phyloP scores from a whole-genome alignment of 176 grass and related monocot species.

The Paspalum notatum region DNA sequence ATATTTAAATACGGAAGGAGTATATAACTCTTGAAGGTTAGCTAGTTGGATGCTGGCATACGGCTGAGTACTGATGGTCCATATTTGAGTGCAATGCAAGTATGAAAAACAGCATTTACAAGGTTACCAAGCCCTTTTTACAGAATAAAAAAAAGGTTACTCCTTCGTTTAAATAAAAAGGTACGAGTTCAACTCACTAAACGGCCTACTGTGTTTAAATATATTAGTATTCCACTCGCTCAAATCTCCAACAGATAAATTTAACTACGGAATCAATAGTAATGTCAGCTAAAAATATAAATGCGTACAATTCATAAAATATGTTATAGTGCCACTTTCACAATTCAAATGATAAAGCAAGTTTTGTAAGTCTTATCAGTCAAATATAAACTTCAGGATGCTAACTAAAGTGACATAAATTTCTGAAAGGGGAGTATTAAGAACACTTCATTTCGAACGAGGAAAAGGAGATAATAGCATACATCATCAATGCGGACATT shows the following conservation, averaged over 20 bases:
- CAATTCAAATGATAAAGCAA: not conserved
- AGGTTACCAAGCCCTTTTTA: not conserved
- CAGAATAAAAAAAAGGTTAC: not conserved
- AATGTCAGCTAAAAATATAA: not conserved
- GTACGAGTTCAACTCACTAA: not conserved
- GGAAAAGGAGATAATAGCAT: slow-evolving; percentile 7
- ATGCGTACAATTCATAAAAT: not conserved
- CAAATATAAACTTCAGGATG: not conserved
- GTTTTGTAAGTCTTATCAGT: not conserved
- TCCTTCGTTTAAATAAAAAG: not conserved
- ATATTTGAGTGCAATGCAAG: not conserved
- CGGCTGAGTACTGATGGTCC: not conserved
- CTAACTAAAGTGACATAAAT: not conserved
- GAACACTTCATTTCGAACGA: slow-evolving; percentile 29
- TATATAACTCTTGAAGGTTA: not conserved
- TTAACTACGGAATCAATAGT: not conserved
- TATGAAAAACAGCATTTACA: slow-evolving; percentile 12
- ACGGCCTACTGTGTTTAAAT: not conserved
- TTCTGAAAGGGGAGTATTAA: no score
- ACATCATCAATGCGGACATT: slow-evolving; percentile 97
- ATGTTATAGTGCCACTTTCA: not conserved
- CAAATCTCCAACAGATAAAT: not conserved
- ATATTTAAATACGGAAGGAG: no score
- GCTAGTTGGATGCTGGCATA: not conserved
- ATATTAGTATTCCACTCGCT: not conserved